A percentile compares a stretch with the other conserved stretches of the same genome.
phyloP scores from a whole-genome alignment of 768 basidiomycete species.

The Austroboletus eburneus region DNA sequence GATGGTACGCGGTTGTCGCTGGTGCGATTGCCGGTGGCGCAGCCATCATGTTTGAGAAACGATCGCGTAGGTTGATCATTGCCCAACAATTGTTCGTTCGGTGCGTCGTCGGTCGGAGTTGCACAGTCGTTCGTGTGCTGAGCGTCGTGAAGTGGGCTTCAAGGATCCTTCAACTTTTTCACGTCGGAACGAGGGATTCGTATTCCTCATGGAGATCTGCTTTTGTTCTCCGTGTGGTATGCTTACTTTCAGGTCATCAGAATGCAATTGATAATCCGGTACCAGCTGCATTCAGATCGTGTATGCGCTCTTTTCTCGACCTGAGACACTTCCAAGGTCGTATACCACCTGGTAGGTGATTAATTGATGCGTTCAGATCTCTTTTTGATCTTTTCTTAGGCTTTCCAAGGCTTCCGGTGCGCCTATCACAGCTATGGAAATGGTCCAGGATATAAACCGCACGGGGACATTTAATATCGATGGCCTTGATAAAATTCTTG shows the following conservation, averaged over 20 bases:
- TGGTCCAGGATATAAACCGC: conserved; percentile 60
- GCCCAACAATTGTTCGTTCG: conserved; percentile 89
- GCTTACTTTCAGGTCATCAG: conserved; percentile 10
- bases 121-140: not conserved
- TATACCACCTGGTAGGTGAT: conserved; percentile 65
- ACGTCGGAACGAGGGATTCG: conserved; percentile 61
- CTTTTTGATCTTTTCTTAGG: conserved; percentile 40
- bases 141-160: conserved; percentile 60
- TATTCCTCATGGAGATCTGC: conserved; percentile 78
- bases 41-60: conserved; percentile 76
- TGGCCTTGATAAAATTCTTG: conserved; percentile 54
- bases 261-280: not conserved
- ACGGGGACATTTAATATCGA: conserved; percentile 50
- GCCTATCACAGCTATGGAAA: conserved; percentile 50
- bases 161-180: conserved; percentile 83
- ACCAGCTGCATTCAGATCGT: conserved; percentile 80
- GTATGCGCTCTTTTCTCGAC: conserved; percentile 71
- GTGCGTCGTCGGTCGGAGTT: conserved; percentile 23
- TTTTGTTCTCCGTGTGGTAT: conserved; percentile 76
- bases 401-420: conserved; percentile 67
- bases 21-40: conserved; percentile 71
- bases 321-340: conserved; percentile 78
- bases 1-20: conserved; percentile 80
- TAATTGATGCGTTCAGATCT: not conserved
- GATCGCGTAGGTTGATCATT: conserved; percentile 57